Conservation (phyloP, 495 filamentous ascomycete species). For the Penicillium roqueforti region DNA sequence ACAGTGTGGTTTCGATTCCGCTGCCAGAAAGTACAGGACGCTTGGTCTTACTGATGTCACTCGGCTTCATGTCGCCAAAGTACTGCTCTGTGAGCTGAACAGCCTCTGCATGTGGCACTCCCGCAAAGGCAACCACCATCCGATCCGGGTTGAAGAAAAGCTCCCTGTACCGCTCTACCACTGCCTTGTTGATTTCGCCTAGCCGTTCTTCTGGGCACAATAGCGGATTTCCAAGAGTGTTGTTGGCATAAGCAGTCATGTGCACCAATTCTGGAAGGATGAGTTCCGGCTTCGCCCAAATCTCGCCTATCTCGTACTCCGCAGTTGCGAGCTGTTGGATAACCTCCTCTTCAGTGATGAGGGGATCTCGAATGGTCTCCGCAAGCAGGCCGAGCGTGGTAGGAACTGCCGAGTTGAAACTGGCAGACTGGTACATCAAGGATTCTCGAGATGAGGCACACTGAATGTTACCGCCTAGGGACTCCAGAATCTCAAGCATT, state of each 20-base stretch:
- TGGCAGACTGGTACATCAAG: slow-evolving; percentile 98
- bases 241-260: slow-evolving; percentile 88
- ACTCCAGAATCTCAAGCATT: slow-evolving; percentile 82
- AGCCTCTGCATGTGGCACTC: slow-evolving; percentile 77
- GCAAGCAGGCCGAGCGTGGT: slow-evolving; percentile 80
- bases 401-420: slow-evolving; percentile 90
- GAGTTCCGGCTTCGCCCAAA: slow-evolving; percentile 95
- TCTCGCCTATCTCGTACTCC: slow-evolving; percentile 93
- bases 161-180: slow-evolving; percentile 74
- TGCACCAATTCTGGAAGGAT: slow-evolving; percentile 95
- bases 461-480: slow-evolving; percentile 89
- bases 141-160: slow-evolving; percentile 84
- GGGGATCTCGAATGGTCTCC: slow-evolving; percentile 87
- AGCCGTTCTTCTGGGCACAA: slow-evolving; percentile 86
- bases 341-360: slow-evolving; percentile 88
- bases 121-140: slow-evolving; percentile 93
- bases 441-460: slow-evolving; percentile 93
- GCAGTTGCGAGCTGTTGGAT: slow-evolving; percentile 81
- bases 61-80: slow-evolving; percentile 82
- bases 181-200: slow-evolving; percentile 64
- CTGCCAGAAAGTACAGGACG: slow-evolving; percentile 53
- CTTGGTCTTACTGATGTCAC: slow-evolving; percentile 25
- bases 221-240: slow-evolving; percentile 91
- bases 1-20: slow-evolving; percentile 52
- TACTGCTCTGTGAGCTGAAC: slow-evolving; percentile 74